Conservation (phyloP, 257 asterid genomes). For the Jaltomata sinuosa region DNA sequence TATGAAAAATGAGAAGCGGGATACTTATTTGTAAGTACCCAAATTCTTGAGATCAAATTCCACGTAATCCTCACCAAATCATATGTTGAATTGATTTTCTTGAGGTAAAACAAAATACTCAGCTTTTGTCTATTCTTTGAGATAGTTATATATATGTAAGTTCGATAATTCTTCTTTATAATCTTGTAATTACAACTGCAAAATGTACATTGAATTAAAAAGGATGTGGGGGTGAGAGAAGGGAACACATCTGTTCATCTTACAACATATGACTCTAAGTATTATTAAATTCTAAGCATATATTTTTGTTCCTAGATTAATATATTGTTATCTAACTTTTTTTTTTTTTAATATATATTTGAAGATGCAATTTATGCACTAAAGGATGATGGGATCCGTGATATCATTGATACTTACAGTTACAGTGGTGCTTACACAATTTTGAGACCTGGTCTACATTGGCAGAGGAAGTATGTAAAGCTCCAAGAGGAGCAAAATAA, state of each 20-base stretch:
- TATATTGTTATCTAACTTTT: neutral
- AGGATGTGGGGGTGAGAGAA: neutral
- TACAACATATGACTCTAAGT: neutral
- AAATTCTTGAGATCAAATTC: neutral
- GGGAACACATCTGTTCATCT: neutral
- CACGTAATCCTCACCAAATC: neutral
- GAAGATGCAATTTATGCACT: neutral
- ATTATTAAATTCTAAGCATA: neutral
- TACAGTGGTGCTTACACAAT: neutral
- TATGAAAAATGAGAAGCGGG: no score
- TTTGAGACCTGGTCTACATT: neutral
- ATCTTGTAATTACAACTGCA: neutral
- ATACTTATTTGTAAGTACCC: no score
- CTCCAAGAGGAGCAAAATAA: neutral
- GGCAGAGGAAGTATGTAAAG: neutral
- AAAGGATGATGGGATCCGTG: neutral
- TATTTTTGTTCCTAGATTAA: neutral
- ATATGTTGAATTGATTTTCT: neutral
- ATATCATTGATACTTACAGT: neutral
- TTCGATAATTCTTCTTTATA: neutral
- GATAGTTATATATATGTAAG: neutral
- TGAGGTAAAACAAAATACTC: neutral
- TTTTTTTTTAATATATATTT: neutral
- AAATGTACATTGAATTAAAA: neutral
- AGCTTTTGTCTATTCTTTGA: neutral